Evolutionary conservation across 306 rosid species (phyloP).

Genomic region (Ormosia emarginata): DNA sequence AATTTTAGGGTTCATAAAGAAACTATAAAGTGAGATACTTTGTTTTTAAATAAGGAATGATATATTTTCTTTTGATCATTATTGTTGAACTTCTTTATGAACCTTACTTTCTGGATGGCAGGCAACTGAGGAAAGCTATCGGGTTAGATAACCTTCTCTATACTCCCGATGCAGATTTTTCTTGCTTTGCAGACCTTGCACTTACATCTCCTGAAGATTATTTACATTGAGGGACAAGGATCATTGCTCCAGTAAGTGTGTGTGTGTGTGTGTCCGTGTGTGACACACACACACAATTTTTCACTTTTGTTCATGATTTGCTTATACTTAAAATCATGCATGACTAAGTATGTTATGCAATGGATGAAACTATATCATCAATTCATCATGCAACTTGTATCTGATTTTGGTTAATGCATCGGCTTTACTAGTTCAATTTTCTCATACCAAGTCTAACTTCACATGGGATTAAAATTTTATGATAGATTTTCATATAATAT

Average conservation of each 20-base stretch:
- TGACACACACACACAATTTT: background rate
- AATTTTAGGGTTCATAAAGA: background rate
- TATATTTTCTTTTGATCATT: background rate
- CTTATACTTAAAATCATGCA: background rate
- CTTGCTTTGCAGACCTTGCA: constrained; percentile 97
- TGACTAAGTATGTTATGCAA: background rate
- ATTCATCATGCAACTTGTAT: constrained; percentile 2
- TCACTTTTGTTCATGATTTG: background rate
- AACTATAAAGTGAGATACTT: background rate
- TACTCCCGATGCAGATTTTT: constrained; percentile 98
- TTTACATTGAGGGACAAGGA: constrained; percentile 95
- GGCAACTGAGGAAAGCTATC: constrained; percentile 72
- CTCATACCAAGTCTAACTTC: background rate
- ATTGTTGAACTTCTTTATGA: constrained; percentile 26
- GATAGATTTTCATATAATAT: background rate
- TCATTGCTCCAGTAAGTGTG: constrained; percentile 89
- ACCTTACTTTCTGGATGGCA: constrained; percentile 39
- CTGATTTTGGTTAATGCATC: background rate
- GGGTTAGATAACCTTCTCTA: constrained; percentile 97
- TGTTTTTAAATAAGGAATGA: background rate
- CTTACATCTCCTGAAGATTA: constrained; percentile 91
- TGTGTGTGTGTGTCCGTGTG: background rate
- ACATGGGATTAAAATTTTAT: background rate
- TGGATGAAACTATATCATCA: background rate
- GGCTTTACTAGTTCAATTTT: background rate